Base-by-base conservation (phyloP, 306 rosid genomes). In the Nissolia schottii region DNA sequence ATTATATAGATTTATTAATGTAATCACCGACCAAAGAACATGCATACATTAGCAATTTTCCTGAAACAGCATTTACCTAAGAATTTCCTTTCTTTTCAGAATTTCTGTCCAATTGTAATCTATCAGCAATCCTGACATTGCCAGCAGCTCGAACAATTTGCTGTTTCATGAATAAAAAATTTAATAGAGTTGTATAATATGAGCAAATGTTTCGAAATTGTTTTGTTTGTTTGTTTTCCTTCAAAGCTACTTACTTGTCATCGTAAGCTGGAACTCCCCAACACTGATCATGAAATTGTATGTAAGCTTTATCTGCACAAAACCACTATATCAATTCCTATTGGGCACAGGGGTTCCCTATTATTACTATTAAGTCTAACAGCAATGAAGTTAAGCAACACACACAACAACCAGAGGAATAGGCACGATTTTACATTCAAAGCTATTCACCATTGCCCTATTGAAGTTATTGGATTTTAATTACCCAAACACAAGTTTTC, bases 191-290 rank as follows among this genome's bases (percentile, higher is more conserved):
- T 60, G 14, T n/a, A 24, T 74, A 7, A 49, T 54, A 54, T 28
- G 32, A n/a, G 14, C 27, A 46, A 45, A 11, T 25, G 23, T 64
- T 23, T 73, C 6, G 48, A 15, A 15, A 50, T 35, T 46, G 11
- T 14, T 5, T 13, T 22, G 20, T n/a, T 51, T 68, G 7, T 68
- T 19, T 10, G 8, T n/a, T n/a, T n/a, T n/a, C n/a, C 6, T 25
- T 1, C 13, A 38, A 16, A 5, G 11, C 9, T 16, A 13, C 79
- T 79, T 84, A 94, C 97, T 86, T 89, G 85, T 94, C 99, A 29
- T 79, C 83, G 49, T 94, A 94, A 64, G 89, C 90, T n/a, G 99
- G 99, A 83, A 91, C 95, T 23, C 99, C 99, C 99, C 99, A 94
- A 45, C 96, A 94, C 57, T 87, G 96, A 29, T 94, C 99, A 38